A percentile compares a stretch with the other conserved stretches of the same genome.
Conservation (phyloP, 257 asterid species). For the Solanum appendiculatum region DNA sequence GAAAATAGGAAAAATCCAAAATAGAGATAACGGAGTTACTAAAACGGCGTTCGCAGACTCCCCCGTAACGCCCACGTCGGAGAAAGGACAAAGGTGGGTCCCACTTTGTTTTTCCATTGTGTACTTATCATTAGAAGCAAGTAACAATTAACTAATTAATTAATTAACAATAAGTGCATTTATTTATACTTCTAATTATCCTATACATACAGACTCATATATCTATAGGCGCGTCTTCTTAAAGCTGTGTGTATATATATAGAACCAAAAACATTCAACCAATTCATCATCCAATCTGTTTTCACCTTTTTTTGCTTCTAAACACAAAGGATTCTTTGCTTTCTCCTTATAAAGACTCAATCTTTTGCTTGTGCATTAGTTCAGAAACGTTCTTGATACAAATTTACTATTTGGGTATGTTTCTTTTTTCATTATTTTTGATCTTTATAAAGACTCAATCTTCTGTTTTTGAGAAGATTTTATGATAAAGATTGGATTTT, state of each 20-base stretch:
- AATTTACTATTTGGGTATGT: not conserved
- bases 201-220: not conserved
- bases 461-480: not conserved
- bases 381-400: not conserved
- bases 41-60: not conserved
- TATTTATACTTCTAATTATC: not conserved
- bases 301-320: not conserved
- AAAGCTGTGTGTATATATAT: not conserved
- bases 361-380: not conserved
- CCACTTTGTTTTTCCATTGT: not conserved
- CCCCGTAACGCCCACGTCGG: not conserved
- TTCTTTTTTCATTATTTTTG: not conserved
- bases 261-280: not conserved
- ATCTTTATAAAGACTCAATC: too few relatives aligned
- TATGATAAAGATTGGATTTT: not conserved
- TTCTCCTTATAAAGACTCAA: not conserved
- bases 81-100: not conserved
- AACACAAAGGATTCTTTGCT: not conserved
- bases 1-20: not conserved
- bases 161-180: not conserved
- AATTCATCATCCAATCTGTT: not conserved
- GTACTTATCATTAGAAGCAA: not conserved
- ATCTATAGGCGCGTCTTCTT: not conserved
- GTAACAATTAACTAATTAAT: not conserved
- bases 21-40: not conserved